These are phyloP conservation scores for Solanum appendiculatum DNA, from an alignment of 257 asterid species.

Conservation along the genomic window DNA sequence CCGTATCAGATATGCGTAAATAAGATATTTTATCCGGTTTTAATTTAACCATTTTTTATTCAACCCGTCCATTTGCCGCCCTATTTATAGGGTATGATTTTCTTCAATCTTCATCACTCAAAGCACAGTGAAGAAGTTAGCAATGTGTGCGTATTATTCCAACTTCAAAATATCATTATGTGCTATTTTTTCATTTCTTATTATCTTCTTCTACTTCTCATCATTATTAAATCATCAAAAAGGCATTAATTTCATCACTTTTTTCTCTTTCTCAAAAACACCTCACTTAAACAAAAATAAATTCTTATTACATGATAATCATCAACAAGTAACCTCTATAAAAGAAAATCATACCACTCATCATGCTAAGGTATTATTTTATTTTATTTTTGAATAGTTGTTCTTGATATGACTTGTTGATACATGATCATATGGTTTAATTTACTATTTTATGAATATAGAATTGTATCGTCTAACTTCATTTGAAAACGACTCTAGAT, in stretches of 20 bases:
- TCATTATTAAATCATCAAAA: not conserved
- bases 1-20: no score
- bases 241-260: not conserved
- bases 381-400: not conserved
- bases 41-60: not conserved
- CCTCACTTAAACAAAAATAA: not conserved
- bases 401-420: not conserved
- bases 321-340: not conserved
- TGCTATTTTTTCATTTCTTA: not conserved
- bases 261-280: not conserved
- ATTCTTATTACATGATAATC: not conserved
- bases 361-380: not conserved
- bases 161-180: not conserved
- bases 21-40: accelerated
- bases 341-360: not conserved
- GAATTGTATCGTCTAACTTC: not conserved
- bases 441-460: not conserved
- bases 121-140: not conserved
- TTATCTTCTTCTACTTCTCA: not conserved
- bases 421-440: not conserved
- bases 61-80: not conserved
- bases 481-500: not conserved
- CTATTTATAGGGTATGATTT: not conserved
- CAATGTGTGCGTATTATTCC: not conserved
- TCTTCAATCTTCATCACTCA: not conserved